Percentiles rank a stretch among this genome's conserved stretches.
Evolutionary conservation across 768 basidiomycete genomes (phyloP).

Genomic region (Hygrocybe punicea): DNA sequence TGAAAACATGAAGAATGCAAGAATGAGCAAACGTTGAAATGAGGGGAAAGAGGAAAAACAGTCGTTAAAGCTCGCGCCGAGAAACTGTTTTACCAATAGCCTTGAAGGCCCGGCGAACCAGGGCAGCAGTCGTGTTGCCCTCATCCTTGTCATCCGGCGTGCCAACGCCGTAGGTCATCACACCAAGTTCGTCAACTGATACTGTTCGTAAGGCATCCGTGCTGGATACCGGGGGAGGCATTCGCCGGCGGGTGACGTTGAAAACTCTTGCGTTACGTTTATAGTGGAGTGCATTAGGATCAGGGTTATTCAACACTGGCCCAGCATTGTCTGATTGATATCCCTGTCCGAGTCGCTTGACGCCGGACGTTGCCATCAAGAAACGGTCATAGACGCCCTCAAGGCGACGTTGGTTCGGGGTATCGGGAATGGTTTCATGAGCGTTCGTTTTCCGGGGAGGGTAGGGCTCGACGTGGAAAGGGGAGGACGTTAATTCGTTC

Average conservation of each 20-base stretch:
- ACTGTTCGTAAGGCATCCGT: conserved; percentile 49
- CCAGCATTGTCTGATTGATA: conserved; percentile 69
- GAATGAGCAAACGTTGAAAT: too few relatives aligned
- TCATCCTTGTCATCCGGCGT: conserved; percentile 42
- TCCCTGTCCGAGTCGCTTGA: conserved; percentile 75
- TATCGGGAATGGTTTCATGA: conserved; percentile 42
- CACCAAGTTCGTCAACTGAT: conserved; percentile 66
- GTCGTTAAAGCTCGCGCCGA: conserved; percentile 23
- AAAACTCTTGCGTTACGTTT: conserved; percentile 45
- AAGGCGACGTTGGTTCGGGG: conserved; percentile 56
- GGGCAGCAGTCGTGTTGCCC: conserved; percentile 47
- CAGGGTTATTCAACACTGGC: conserved; percentile 38
- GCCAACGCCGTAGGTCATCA: conserved; percentile 40
- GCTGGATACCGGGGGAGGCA: conserved; percentile 74
- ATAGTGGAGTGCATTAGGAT: conserved; percentile 11
- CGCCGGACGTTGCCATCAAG: conserved; percentile 76
- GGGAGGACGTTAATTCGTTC: conserved; percentile 61
- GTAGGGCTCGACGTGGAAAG: conserved; percentile 62
- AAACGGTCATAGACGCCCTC: conserved; percentile 81
- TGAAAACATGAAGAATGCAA: not conserved
- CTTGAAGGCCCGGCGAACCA: conserved; percentile 70
- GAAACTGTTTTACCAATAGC: conserved; percentile 62
- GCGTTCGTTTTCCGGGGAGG: conserved; percentile 45
- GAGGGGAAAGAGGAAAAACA: not conserved
- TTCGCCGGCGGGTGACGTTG: conserved; percentile 47